Conservation (phyloP, 805 yeast genomes). For the Lachancea lanzarotensis region DNA sequence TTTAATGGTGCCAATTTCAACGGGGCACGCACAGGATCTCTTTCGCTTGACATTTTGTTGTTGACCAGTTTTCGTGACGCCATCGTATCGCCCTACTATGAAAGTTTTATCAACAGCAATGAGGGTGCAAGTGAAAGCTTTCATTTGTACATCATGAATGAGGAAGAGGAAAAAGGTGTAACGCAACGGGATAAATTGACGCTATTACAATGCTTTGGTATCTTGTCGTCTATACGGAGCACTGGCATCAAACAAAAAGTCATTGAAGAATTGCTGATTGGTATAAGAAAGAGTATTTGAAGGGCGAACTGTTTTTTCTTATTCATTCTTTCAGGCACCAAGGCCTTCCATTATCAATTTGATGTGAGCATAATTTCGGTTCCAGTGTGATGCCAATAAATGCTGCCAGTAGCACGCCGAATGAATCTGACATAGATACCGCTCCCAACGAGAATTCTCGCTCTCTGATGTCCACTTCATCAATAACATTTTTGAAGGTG, state of each 20-base stretch:
- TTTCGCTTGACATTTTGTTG: constrained; percentile 36
- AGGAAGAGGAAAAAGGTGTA: constrained; percentile 36
- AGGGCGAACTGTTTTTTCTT: neutral
- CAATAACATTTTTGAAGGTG: constrained; percentile 73
- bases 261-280: constrained; percentile 46
- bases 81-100: constrained; percentile 48
- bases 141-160: constrained; percentile 29
- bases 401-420: constrained; percentile 82
- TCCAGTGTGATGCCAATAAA: constrained; percentile 68
- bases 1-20: neutral
- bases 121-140: constrained; percentile 31
- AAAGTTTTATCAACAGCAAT: constrained; percentile 32
- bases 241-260: constrained; percentile 50
- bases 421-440: constrained; percentile 75
- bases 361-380: constrained; percentile 62
- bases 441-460: constrained; percentile 79
- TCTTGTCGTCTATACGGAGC: constrained; percentile 46
- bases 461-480: constrained; percentile 42
- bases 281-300: constrained; percentile 32
- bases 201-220: constrained; percentile 57
- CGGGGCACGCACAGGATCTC: constrained; percentile 2
- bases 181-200: constrained; percentile 38
- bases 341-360: constrained; percentile 63
- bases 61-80: constrained; percentile 46
- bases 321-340: constrained; percentile 55